Evolutionary conservation across 768 basidiomycete genomes (phyloP).

Genomic region (Sarcodon aspratus): DNA sequence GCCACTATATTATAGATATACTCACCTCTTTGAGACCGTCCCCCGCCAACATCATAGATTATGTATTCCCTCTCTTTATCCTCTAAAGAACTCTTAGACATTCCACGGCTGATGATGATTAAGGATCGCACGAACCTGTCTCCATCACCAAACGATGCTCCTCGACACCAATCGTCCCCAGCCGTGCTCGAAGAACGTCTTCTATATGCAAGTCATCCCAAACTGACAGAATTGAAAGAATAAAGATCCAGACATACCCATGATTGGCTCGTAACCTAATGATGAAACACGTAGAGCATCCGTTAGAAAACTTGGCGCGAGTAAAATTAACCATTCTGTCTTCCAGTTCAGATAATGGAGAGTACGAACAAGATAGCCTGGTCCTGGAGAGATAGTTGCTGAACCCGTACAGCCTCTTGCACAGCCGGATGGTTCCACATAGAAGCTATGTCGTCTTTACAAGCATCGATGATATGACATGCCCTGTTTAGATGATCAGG

Average conservation of each 20-base stretch:
- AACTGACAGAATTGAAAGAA: background rate
- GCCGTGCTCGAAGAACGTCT: constrained; percentile 53
- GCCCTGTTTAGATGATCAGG: constrained; percentile 30
- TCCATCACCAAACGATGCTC: constrained; percentile 48
- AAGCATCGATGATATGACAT: constrained; percentile 37
- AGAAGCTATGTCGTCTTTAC: constrained; percentile 38
- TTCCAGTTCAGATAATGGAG: background rate
- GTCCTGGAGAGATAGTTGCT: constrained; percentile 38
- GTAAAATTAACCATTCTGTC: background rate
- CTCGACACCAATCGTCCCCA: constrained; percentile 55
- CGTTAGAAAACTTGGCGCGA: constrained; percentile 39
- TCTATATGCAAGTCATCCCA: constrained; percentile 19
- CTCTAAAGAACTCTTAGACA: background rate
- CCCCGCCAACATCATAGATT: constrained; percentile 60
- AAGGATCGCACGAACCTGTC: constrained; percentile 14
- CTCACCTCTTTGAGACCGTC: constrained; percentile 42
- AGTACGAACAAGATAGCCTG: constrained; percentile 51
- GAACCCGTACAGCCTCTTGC: constrained; percentile 27
- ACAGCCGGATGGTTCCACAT: constrained; percentile 42
- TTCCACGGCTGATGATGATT: background rate
- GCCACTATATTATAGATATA: background rate
- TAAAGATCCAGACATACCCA: constrained; percentile 23
- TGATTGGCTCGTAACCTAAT: constrained; percentile 38
- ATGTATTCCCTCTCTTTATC: constrained; percentile 37
- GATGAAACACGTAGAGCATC: constrained; percentile 39